Base-by-base conservation (phyloP, 2,329 filamentous ascomycete species). In the Rasamsonia emersonii region DNA sequence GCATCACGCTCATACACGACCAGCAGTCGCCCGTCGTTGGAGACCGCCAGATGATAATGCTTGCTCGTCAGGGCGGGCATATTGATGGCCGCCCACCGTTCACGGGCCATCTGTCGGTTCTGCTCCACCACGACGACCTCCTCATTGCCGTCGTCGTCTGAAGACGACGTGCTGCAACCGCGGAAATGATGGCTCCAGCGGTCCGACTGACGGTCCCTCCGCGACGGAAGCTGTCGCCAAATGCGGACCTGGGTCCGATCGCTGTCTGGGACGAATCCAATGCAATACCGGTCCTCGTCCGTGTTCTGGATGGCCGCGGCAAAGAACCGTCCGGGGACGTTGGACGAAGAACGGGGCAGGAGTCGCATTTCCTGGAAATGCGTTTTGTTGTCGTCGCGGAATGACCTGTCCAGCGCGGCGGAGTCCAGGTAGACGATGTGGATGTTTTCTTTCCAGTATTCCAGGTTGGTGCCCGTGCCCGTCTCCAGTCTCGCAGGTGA, bases 391-490 rank as follows among this genome's bases (percentile, higher is more conserved):
- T 36, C 34, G 20, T 37, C 36, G 3, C 29, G 33, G 13, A 41
- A 37, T 5, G 28, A 31, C n/a, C 31, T 33, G 6, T 39, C 39
- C 16, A 49, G 23, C 8, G 41, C 38, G 9, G 33, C 36, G 4
- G 46, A 47, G 31, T 49, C 46, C 16, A 47, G 24, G 19, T 44
- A 46, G 24, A 44, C 29, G 17, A 31, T 36, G 19, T 39, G 33
- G 21, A 47, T 30, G 24, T 38, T 38, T 8, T 28, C 30, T n/a
- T 31, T 32, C 45, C 45, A 48, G 28, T 48, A 46, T 3, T 31
- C 15, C 13, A 46, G 31, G 14, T 24, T 17, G 10, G n/a, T n/a
- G n/a, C n/a, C n/a, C n/a, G n/a, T n/a, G n/a, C n/a, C n/a, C n/a
- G n/a, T n/a, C n/a, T n/a, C n/a, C n/a, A n/a, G n/a, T n/a, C n/a